Evolutionary conservation across 1,139 yeast genomes (phyloP).

Genomic region (Candida sanyaensis): DNA sequence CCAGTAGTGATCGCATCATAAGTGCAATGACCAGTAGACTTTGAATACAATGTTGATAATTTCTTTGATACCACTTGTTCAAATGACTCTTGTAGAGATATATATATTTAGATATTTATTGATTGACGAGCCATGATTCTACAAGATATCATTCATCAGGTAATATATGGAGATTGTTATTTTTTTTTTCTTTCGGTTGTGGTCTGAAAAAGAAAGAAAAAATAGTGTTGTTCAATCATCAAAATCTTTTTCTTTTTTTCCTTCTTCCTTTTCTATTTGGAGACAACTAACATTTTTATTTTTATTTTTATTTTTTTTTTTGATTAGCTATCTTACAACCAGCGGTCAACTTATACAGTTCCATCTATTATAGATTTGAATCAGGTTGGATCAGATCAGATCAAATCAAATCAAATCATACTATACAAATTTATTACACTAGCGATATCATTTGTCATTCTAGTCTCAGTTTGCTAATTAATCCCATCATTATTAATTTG

Average conservation of each 20-base stretch:
- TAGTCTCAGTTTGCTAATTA: background rate
- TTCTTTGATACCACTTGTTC: too few species aligned
- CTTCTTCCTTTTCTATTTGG: background rate
- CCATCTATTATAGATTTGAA: background rate
- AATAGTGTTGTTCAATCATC: constrained; percentile 1
- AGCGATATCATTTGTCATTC: too few species aligned
- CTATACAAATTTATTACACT: background rate
- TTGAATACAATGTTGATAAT: too few species aligned
- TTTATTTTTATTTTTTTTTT: too few species aligned
- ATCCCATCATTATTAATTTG: background rate
- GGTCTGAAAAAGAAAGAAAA: background rate
- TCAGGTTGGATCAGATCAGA: background rate
- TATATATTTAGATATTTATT: background rate
- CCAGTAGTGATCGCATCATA: too few species aligned
- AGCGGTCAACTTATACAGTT: background rate
- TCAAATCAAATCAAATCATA: background rate
- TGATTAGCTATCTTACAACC: background rate
- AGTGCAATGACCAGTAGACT: too few species aligned
- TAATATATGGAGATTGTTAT: background rate
- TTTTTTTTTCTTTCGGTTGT: background rate
- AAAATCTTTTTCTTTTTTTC: background rate
- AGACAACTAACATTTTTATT: background rate
- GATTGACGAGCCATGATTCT: too few species aligned
- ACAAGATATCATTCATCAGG: background rate
- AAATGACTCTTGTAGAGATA: background rate